Evolutionary conservation across 129 eudicot species (phyloP).

Genomic region (Solidago caesia): DNA sequence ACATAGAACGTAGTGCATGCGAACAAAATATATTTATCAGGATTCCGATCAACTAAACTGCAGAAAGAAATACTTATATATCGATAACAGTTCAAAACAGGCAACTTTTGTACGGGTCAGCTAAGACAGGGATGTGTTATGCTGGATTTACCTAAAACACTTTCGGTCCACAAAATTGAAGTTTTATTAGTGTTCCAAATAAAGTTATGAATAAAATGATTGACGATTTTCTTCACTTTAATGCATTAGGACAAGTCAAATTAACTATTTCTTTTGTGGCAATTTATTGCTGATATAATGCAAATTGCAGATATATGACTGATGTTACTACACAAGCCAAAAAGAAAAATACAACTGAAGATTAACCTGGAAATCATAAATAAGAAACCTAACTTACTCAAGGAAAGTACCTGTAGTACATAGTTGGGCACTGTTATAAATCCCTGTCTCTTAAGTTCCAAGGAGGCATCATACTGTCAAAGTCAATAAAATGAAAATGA

Average conservation of each 20-base stretch:
- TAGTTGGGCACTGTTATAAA: slow-evolving; percentile 84
- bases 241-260: background rate
- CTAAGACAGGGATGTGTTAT: no score
- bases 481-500: background rate
- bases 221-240: no score
- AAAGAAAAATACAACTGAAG: background rate
- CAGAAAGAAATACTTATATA: no score
- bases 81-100: no score
- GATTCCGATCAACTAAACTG: no score
- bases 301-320: background rate
- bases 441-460: slow-evolving; percentile 80
- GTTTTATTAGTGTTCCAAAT: no score
- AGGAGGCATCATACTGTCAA: slow-evolving; percentile 85
- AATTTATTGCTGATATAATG: background rate
- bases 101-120: no score
- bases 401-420: slow-evolving; percentile 55
- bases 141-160: no score
- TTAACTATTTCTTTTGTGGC: background rate
- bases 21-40: no score
- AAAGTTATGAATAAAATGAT: no score
- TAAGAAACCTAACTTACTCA: background rate
- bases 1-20: no score
- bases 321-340: background rate
- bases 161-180: no score
- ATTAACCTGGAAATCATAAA: slow-evolving; percentile 5